Evolutionary conservation across 1,284 basidiomycete genomes (phyloP).

Genomic region (Ceratobasidium sp.): DNA sequence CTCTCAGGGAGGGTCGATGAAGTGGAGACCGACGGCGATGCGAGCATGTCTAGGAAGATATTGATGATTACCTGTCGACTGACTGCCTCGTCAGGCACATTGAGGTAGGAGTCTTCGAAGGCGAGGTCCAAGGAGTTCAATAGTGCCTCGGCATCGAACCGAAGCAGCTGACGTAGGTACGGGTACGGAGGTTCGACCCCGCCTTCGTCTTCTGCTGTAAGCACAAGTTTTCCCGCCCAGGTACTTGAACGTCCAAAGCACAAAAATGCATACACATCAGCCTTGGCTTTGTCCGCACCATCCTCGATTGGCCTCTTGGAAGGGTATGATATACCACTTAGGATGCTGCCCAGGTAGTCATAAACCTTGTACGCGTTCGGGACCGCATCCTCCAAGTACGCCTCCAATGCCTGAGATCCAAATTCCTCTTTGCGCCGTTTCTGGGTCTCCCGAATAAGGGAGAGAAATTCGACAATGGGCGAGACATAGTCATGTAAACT

Average conservation of each 20-base stretch:
- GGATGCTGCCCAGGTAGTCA: conserved; percentile 83
- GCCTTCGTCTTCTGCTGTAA: conserved; percentile 75
- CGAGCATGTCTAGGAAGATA: conserved; percentile 81
- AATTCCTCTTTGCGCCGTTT: conserved; percentile 56
- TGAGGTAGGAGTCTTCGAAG: conserved; percentile 92
- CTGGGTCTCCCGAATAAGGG: conserved; percentile 74
- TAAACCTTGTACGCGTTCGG: conserved; percentile 91
- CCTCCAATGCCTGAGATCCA: conserved; percentile 44
- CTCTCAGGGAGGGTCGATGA: conserved; percentile 56
- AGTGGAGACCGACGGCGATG: conserved; percentile 53
- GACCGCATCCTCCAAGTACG: conserved; percentile 63
- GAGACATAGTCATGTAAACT: conserved; percentile 89
- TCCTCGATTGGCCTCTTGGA: conserved; percentile 59
- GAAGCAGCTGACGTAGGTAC: conserved; percentile 82
- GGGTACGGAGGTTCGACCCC: conserved; percentile 83
- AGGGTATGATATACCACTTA: conserved; percentile 90
- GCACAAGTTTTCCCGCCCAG: conserved; percentile 81
- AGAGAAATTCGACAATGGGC: conserved; percentile 85
- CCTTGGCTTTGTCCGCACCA: conserved; percentile 70
- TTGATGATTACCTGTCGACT: conserved; percentile 86
- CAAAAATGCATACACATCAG: conserved; percentile 77
- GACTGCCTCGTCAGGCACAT: conserved; percentile 70
- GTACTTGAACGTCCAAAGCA: conserved; percentile 81
- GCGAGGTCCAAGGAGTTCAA: conserved; percentile 93
- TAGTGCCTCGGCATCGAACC: conserved; percentile 93